Conservation (phyloP, 2,329 filamentous ascomycete species). For the Aureobasidium sp. region DNA sequence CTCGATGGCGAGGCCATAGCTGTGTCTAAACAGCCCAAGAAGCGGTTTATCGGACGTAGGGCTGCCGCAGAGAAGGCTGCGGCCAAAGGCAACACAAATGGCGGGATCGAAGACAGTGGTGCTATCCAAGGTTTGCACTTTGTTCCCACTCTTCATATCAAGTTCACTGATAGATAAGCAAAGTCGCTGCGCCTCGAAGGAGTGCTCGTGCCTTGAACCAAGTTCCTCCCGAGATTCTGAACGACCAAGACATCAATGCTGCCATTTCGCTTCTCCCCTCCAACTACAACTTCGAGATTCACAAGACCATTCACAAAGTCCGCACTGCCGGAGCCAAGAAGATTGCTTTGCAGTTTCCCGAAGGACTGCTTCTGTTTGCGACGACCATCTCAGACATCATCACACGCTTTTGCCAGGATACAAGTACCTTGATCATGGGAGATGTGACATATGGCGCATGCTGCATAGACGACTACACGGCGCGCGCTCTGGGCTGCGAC, state of each 20-base stretch:
- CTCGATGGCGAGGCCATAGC: conserved; percentile 45
- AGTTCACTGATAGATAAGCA: background rate
- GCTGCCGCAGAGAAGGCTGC: conserved; percentile 58
- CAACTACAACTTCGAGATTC: conserved; percentile 99
- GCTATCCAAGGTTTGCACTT: conserved; percentile 58
- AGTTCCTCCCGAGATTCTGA: conserved; percentile 77
- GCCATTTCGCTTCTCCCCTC: conserved; percentile 79
- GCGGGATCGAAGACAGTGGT: conserved; percentile 51
- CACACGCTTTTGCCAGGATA: conserved; percentile 84
- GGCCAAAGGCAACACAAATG: conserved; percentile 38
- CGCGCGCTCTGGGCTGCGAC: conserved; percentile 86
- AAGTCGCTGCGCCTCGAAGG: conserved; percentile 65
- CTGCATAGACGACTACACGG: conserved; percentile 98
- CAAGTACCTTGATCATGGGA: conserved; percentile 95
- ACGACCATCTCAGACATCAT: conserved; percentile 97
- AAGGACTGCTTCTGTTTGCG: conserved; percentile 88
- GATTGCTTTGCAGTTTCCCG: conserved; percentile 93
- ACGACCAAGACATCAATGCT: conserved; percentile 77
- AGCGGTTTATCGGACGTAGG: conserved; percentile 81
- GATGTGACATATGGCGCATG: conserved; percentile 98
- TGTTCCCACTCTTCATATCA: background rate
- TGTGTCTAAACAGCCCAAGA: conserved; percentile 66
- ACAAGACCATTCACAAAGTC: conserved; percentile 94
- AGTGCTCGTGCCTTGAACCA: conserved; percentile 80
- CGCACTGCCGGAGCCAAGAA: conserved; percentile 69